phyloP scores from a whole-genome alignment of 345 rosid species.

The Brassica cretica region DNA sequence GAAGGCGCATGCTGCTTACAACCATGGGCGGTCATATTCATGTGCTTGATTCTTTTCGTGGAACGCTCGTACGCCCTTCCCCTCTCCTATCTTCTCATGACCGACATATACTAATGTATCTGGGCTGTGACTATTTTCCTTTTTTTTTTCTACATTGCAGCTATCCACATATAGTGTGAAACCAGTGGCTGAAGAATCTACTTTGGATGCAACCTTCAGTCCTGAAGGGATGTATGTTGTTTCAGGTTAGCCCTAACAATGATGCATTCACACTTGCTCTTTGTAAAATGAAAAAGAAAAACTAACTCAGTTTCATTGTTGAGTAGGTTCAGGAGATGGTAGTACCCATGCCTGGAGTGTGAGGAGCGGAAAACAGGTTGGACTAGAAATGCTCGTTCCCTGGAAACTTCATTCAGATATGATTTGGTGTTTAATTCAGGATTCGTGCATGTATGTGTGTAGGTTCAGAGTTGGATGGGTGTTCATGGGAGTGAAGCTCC shows the following conservation, averaged over 20 bases:
- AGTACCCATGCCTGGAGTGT: constrained; percentile 90
- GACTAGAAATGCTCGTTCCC: constrained; percentile 22
- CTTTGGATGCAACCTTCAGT: constrained; percentile 94
- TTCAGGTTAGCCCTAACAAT: constrained; percentile 53
- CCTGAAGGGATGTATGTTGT: constrained; percentile 94
- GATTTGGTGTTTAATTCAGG: background rate
- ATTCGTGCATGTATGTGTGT: constrained; percentile 14
- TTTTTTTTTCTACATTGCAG: constrained; percentile 39
- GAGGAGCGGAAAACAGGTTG: constrained; percentile 86
- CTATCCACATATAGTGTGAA: constrained; percentile 78
- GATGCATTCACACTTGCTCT: background rate
- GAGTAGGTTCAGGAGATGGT: constrained; percentile 88
- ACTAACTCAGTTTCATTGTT: constrained; percentile 2
- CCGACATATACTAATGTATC: background rate
- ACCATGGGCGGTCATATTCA: constrained; percentile 89
- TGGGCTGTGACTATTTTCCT: background rate
- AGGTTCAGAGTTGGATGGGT: constrained; percentile 91
- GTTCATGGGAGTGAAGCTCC: constrained; percentile 65
- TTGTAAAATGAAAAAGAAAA: background rate
- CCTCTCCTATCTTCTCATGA: constrained; percentile 1
- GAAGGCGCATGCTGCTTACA: constrained; percentile 91
- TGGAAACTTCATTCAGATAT: background rate
- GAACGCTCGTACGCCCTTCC: constrained; percentile 63
- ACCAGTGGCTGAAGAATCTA: constrained; percentile 75
- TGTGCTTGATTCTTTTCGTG: constrained; percentile 89